Conservation (phyloP, 2,329 filamentous ascomycete genomes). For the Nannizzia gypsea region DNA sequence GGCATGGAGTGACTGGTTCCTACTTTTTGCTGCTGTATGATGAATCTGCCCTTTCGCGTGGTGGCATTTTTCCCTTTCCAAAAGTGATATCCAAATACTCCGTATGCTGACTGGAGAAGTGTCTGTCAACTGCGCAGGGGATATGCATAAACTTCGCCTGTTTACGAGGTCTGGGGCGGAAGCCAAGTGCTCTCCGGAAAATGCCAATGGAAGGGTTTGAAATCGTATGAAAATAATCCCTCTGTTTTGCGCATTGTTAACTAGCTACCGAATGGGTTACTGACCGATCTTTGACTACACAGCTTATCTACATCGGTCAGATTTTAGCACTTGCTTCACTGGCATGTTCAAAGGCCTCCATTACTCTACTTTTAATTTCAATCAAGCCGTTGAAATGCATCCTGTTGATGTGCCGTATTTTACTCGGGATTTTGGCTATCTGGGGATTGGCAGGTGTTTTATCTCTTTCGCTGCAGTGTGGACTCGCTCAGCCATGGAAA, state of each 20-base stretch:
- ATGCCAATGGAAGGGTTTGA: constrained; percentile 14
- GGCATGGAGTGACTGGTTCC: constrained; percentile 14
- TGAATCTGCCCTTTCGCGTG: background rate
- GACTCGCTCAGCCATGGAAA: constrained; percentile 15
- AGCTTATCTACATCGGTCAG: constrained; percentile 18
- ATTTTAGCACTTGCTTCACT: constrained; percentile 15
- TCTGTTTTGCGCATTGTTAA: constrained; percentile 6
- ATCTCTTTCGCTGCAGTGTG: constrained; percentile 17
- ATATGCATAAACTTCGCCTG: constrained; percentile 16
- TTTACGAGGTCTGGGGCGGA: constrained; percentile 16
- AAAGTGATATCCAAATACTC: too few relatives aligned
- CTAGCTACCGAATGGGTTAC: background rate
- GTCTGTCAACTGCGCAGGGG: constrained; percentile 9
- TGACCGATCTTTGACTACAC: background rate
- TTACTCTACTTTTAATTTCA: constrained; percentile 17
- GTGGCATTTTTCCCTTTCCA: background rate
- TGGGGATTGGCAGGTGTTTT: constrained; percentile 16
- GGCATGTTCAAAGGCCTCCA: constrained; percentile 17
- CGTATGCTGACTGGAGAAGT: constrained; percentile 6
- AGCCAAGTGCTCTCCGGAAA: constrained; percentile 10
- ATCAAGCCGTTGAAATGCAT: constrained; percentile 17
- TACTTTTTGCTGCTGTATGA: constrained; percentile 15
- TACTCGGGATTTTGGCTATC: constrained; percentile 12
- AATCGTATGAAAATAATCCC: constrained; percentile 12
- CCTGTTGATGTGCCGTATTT: constrained; percentile 13